Evolutionary conservation across 164 flowering plant genomes (phyloP), one percentile per base, ranked within the genome.

Genomic region (Tetracentron sinense): DNA sequence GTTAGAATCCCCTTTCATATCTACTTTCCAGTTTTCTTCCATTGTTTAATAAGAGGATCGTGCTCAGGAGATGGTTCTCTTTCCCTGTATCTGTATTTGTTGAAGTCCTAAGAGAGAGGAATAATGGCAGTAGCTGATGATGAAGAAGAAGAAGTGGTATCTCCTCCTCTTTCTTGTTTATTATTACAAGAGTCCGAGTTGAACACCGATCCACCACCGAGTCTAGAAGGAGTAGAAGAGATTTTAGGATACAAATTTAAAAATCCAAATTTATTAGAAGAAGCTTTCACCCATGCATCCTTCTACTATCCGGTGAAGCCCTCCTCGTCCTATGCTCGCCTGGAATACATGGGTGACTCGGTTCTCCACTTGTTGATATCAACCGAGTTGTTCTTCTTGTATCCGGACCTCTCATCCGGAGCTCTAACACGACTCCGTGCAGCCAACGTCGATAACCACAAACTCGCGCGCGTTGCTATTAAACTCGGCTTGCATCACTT

Each of bases 261-360:
- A 0, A 35, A 70, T 16, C n/a, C n/a, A n/a, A n/a, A n/a, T n/a
- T n/a, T n/a, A n/a, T n/a, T n/a, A n/a, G n/a, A n/a, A n/a, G n/a
- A 69, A 50, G 79, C 79, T 16, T 62, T 72, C 30, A 65, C 66
- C 0, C 73, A 75, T 51, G 49, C 52, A 0, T 65, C 75, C 6
- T 69, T 53, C 51, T 70, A 42, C 42, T 3, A 56, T 7, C 62
- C 65, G 7, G 22, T 23, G 12, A 44, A 46, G 33, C 22, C 42
- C 2, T 7, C 26, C 0, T 5, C 25, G 5, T 66, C 66, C 11
- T 67, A 62, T 20, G 71, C 64, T 52, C 8, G 76, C 60, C 48
- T 73, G 15, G 72, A 64, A 48, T 63, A 59, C 22, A 48, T 69
- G 16, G 76, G 72, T 0, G 73, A 65, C 25, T 21, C 68, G 1